phyloP scores from a whole-genome alignment of 2,329 filamentous ascomycete genomes.

The Alternaria dauci region DNA sequence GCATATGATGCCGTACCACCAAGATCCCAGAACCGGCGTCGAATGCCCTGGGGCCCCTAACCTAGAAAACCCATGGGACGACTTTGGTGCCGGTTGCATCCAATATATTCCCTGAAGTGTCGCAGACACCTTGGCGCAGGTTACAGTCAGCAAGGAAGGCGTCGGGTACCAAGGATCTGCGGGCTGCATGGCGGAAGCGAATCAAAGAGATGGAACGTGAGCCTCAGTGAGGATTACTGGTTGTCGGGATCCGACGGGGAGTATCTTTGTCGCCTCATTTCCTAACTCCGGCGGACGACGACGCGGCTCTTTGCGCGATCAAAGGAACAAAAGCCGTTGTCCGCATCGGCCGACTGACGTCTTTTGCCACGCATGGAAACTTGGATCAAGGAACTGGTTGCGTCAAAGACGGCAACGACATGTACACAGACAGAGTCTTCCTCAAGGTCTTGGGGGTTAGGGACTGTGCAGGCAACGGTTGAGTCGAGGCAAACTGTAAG shows the following conservation, averaged over 20 bases:
- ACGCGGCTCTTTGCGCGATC: slow-evolving; percentile 5
- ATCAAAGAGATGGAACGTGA: slow-evolving; percentile 27
- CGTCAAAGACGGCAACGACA: not conserved
- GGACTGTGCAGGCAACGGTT: not conserved
- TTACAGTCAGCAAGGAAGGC: slow-evolving; percentile 33
- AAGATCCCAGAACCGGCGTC: slow-evolving; percentile 13
- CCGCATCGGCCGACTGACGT: not conserved
- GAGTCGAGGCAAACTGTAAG: not conserved
- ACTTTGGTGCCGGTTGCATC: slow-evolving; percentile 10
- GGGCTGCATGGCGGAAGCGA: slow-evolving; percentile 21
- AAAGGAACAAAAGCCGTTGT: not conserved
- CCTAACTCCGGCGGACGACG: slow-evolving; percentile 33
- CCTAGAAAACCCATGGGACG: slow-evolving; percentile 6
- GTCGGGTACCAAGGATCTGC: slow-evolving; percentile 21
- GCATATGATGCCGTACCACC: slow-evolving; percentile 28
- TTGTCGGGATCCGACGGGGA: slow-evolving; percentile 25
- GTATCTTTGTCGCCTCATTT: slow-evolving; percentile 30
- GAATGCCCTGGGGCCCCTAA: slow-evolving; percentile 22
- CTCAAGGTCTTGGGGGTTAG: not conserved
- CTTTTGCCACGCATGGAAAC: not conserved
- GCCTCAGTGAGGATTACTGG: slow-evolving; percentile 30
- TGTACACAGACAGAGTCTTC: not conserved
- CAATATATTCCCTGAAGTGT: slow-evolving; percentile 17
- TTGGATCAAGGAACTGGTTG: not conserved
- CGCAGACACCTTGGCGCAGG: slow-evolving; percentile 11